Evolutionary conservation across 345 rosid genomes (phyloP), one percentile per base, ranked within the genome.

Genomic region (Euphorbia peplus): DNA sequence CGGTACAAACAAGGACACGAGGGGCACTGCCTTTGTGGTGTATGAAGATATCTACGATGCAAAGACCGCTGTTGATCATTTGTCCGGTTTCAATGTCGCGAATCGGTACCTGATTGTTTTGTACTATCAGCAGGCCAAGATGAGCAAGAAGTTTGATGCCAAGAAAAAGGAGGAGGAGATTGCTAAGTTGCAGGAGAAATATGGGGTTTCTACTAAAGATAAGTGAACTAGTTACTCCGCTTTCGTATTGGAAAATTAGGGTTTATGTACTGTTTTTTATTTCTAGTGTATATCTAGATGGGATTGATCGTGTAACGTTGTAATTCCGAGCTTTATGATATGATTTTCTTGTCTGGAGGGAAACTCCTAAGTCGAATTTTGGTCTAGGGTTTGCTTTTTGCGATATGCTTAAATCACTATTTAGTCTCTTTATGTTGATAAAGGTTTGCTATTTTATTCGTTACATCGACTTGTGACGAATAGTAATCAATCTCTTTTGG

Each of bases 41-140:
- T 95, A 91, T 78, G 98, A 95, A 80, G 99, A 95, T 67, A 95
- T 95, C 71, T 88, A 91, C 81, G 98, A 95, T 30, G 98, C 99
- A 56, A 95, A 95, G 75, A 95, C 90, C 37, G 97, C 97, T 18
- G 99, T 95, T 55, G 99, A 91, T 70, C 99, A 95, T 78, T 86
- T 95, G 68, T 95, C 99, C 3, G 97, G 99, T 15, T 95, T 95
- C 86, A 95, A 95, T 79, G 98, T 95, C 35, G 98, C 99, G 9
- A 95, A 91, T 69, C 73, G 98, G 63, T 95, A 95, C 77, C 67
- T 95, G 47, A 91, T 95, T 70, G 99, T 95, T 19, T 58, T 95
- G 42, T 95, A 90, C 53, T 95, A 95, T 69, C 99, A 95, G 79
- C 98, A 87, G 55, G 89, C 93, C 9, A 89, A 89, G 89, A 92